Base-by-base conservation (phyloP, 345 rosid genomes). In the Iberis pinnata region DNA sequence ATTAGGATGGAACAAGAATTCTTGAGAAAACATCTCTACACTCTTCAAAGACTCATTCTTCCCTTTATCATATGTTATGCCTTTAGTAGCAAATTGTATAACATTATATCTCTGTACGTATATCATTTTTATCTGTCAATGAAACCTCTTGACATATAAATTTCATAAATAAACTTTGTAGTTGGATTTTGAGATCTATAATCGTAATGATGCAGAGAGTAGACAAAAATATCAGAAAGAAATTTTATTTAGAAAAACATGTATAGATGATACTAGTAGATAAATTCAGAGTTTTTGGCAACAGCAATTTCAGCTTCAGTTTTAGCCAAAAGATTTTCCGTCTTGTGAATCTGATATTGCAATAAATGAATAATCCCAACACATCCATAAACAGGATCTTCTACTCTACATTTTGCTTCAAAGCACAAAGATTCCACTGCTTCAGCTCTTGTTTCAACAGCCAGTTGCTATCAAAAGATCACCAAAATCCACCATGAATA, bases 321-420 rank as follows among this genome's bases (percentile, higher is more conserved):
- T 53, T 52, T 69, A 1, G 80, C 80, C 12, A 86, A 18, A 37
- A 77, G 66, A 49, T 37, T 65, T 50, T 76, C 77, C 2, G 49
- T 62, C 15, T 43, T 36, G 24, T 73, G 78, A 60, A 83, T 77
- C 12, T 81, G 74, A 17, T 72, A 71, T 12, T 83, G 72, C 0
- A 83, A 69, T 12, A 39, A 20, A 12, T 62, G 60, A 26, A 83
- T 53, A 18, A 75, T 65, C 9, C 80, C 80, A 22, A 70, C 86
- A 26, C 80, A 81, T 1, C 95, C 92, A 43, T 83, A 79, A 9
- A 83, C 75, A 10, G 83, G 83, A 25, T 83, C 79, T 53, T 68
- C 61, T 24, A 72, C 63, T 60, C 86, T 72, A 58, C 79, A 72
- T 19, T 56, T 56, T 16, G 96, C 86, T 68, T 81, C 92, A 26